A percentile compares a stretch with the other conserved stretches of the same genome.
Evolutionary conservation across 2,329 filamentous ascomycete species (phyloP).

Genomic region (Scleromitrula shiraiana): DNA sequence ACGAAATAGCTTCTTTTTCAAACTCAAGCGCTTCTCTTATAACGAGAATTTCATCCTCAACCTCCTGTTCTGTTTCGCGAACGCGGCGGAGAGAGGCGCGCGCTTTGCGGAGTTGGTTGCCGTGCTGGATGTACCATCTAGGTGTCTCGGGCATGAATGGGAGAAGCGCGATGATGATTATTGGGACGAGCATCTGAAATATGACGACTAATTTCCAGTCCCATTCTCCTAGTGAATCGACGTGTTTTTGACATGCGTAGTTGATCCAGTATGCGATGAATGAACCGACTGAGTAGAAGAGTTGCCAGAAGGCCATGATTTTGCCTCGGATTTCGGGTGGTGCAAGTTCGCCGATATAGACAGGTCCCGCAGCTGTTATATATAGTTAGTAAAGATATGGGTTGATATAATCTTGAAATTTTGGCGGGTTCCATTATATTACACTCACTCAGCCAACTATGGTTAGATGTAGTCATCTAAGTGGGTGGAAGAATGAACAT

Average conservation of each 20-base stretch:
- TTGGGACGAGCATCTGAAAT: conserved; percentile 62
- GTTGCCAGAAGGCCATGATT: conserved; percentile 64
- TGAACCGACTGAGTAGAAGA: conserved; percentile 53
- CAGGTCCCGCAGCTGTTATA: conserved; percentile 50
- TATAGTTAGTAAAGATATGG: neutral
- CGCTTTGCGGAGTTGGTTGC: conserved; percentile 42
- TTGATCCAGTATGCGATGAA: conserved; percentile 25
- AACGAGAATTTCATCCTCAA: conserved; percentile 52
- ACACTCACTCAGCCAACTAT: no score
- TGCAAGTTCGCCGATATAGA: conserved; percentile 63
- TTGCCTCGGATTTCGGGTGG: conserved; percentile 56
- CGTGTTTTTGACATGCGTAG: conserved; percentile 19
- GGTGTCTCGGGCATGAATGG: conserved; percentile 62
- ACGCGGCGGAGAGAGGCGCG: conserved; percentile 49
- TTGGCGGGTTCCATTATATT: no score
- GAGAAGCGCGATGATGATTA: conserved; percentile 51
- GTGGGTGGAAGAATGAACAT: neutral
- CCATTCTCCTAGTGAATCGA: conserved; percentile 48
- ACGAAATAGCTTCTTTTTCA: conserved; percentile 60
- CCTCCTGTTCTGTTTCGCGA: conserved; percentile 45
- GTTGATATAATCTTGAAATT: no score
- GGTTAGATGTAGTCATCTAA: no score
- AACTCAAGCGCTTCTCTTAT: conserved; percentile 64
- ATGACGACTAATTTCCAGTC: conserved; percentile 68
- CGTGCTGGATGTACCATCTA: conserved; percentile 57